phyloP scores from a whole-genome alignment of 2,329 filamentous ascomycete species.

The Paracoccidioides brasiliensis region DNA sequence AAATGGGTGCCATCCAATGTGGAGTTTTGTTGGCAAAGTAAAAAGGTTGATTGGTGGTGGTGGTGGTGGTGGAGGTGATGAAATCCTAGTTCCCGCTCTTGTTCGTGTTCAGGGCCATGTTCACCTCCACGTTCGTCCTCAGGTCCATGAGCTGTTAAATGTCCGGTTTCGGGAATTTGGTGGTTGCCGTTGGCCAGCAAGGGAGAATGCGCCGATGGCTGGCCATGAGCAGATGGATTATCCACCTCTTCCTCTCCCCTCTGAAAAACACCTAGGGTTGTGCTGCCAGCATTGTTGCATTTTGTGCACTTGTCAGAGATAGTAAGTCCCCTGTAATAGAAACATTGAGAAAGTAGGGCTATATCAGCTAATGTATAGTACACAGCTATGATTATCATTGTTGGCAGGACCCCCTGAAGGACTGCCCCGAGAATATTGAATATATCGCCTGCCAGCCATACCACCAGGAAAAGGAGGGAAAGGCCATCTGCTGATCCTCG shows the following conservation, averaged over 20 bases:
- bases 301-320: conserved; percentile 15
- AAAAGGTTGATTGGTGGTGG: conserved; percentile 11
- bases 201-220: conserved; percentile 13
- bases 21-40: conserved; percentile 35
- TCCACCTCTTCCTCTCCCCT: conserved; percentile 2
- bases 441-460: conserved; percentile 88
- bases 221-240: neutral
- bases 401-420: conserved; percentile 80
- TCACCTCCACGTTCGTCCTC: neutral
- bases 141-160: neutral
- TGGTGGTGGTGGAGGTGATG: neutral
- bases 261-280: neutral
- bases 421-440: conserved; percentile 94
- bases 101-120: conserved; percentile 4
- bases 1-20: conserved; percentile 53
- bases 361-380: conserved; percentile 91
- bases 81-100: neutral
- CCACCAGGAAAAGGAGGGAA: conserved; percentile 78
- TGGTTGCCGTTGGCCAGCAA: conserved; percentile 8
- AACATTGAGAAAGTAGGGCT: conserved; percentile 76
- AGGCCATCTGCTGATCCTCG: conserved; percentile 74
- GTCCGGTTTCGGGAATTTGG: neutral
- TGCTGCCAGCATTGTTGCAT: neutral
- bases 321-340: conserved; percentile 82
- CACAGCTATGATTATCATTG: conserved; percentile 88